Percentiles rank a stretch among this genome's conserved stretches.
Conservation (phyloP, 1,139 yeast genomes). For the Magnusiomyces ingens region DNA sequence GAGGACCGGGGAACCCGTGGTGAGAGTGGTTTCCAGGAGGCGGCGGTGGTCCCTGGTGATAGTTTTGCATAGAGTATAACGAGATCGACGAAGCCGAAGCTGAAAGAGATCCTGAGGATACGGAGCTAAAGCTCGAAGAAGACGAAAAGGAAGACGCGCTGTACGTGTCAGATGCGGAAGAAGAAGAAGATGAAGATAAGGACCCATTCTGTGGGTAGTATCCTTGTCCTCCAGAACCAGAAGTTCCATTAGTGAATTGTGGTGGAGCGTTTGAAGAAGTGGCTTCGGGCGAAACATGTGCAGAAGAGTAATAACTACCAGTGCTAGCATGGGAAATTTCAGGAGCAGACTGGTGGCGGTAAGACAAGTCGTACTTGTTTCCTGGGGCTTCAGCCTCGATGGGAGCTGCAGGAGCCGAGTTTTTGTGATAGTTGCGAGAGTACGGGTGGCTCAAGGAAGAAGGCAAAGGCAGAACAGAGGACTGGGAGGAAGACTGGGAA, state of each 20-base stretch:
- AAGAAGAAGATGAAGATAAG: slow-evolving; percentile 4
- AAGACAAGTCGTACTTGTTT: slow-evolving; percentile 6
- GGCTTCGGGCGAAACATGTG: neutral
- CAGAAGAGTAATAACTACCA: neutral
- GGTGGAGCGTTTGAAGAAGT: slow-evolving; percentile 7
- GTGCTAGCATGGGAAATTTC: slow-evolving; percentile 13
- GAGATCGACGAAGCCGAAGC: neutral
- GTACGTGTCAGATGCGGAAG: neutral
- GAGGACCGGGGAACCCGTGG: neutral
- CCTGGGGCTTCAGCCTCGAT: neutral
- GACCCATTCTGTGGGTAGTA: slow-evolving; percentile 1
- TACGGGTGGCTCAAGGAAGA: neutral
- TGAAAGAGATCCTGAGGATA: neutral
- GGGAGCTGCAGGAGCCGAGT: slow-evolving; percentile 3
- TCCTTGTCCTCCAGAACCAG: no score
- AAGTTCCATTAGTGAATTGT: neutral
- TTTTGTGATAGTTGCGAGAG: neutral
- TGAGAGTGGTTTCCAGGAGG: neutral
- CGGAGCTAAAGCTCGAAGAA: no score
- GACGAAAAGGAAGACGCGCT: no score
- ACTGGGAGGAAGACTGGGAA: neutral
- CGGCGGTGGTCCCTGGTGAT: neutral
- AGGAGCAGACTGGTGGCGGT: slow-evolving; percentile 22
- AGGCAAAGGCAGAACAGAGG: neutral
- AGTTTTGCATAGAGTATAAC: neutral